Evolutionary conservation across 1,139 yeast species (phyloP), one percentile per base, ranked within the genome.

Genomic region (Yamadazyma blattariae): DNA sequence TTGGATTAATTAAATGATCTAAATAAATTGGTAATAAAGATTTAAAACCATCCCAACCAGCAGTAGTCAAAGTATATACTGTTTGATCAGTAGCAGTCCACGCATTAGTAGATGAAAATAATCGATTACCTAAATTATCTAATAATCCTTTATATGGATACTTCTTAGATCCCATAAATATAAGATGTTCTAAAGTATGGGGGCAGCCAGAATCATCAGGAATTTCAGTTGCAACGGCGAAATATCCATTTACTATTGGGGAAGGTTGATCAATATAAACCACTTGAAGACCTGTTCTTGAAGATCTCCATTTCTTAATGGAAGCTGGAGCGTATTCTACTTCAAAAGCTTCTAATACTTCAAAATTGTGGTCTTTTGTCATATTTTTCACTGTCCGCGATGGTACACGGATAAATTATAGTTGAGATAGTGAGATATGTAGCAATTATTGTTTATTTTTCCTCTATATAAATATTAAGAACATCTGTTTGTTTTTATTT

Each of bases 11-110:
- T 26, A 94, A 62, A 55, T 92, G 98, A 52, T 94, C 97, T 48
- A 94, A 64, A 54, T 92, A 94, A 2, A 89, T 82, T 0, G 98
- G 98, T 29, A 94, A 70, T 28, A 94, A 63, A 37, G 81, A 72
- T 38, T 76, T 77, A 59, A 94, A 94, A 1, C 97, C 98, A 38
- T 86, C 89, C 96, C 97, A 90, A 6, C 98, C 98, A 0, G 97
- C 97, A 27, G 95, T 81, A 8, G 84, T 77, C 38, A 94, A 67
- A 1, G 96, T 88, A 52, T 92, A 94, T 2, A 89, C 97, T 0
- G 99, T 94, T 54, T 88, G 96, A 59, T 94, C 98, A 3, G 92
- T 86, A 1, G 84, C 89, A 0, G 99, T 92, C 97, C 97, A 90
- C 0, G 99, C 99, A 54, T 94, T 94, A 1, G 98, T 94, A 7